Evolutionary conservation across 2,329 filamentous ascomycete species (phyloP), one percentile per base, ranked within the genome.

Genomic region (Endoconidiophora laricicola): DNA sequence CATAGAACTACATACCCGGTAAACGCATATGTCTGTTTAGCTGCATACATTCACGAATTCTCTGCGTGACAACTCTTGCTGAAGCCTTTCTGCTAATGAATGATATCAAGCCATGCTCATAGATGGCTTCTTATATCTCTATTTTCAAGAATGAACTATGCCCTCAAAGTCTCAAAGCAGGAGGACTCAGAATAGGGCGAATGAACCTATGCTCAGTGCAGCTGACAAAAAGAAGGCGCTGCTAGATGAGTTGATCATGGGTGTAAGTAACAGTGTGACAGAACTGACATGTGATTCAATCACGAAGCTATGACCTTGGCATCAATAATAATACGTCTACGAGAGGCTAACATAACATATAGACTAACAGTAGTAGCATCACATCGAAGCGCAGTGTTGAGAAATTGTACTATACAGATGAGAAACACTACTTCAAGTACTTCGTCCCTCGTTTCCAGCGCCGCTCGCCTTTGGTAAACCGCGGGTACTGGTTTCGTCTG

Each of bases 301-400:
- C 26, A 7, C 6, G 26, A 29, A 29, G 26, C 26, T 29, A 29
- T 29, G 24, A 9, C 24, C 26, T 29, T 7, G 26, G 26, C 26
- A 29, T 43, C 6, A 20, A 18, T 29, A n/a, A 26, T 24, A 18
- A 14, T 24, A 16, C 18, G 7, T 26, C 45, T 18, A 44, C 22
- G 10, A 42, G 48, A 56, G 33, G 54, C 55, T 54, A 29, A 52
- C 40, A 20, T 12, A 22, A 33, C 5, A n/a, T 46, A 33, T 53
- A 84, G 76, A 95, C 87, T 52, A 94, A 94, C 62, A 88, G 80
- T 61, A 90, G 84, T 64, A 93, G 85, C 60, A 94, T 94, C 57
- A 81, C 88, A 14, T 94, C 87, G 12, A 95, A 95, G 62, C 72
- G 87, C 57, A 91, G 86, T 58, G 88, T 95, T n/a, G 87, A 94